Conservation (phyloP, 345 rosid species). For the Ceriops decandra region DNA sequence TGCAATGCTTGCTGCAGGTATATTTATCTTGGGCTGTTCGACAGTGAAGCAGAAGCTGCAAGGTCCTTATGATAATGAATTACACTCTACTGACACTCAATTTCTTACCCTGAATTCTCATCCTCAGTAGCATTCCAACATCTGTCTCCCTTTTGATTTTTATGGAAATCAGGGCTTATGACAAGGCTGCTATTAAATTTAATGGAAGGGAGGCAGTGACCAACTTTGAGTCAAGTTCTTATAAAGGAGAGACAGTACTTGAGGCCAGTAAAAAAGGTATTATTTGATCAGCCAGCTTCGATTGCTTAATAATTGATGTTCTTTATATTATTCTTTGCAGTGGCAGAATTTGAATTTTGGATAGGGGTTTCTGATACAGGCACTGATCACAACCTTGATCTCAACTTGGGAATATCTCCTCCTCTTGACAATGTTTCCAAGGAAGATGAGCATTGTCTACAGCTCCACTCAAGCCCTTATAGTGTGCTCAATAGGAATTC, state of each 20-base stretch:
- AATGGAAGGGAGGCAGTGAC: constrained; percentile 34
- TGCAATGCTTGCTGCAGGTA: constrained; percentile 97
- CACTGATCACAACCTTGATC: constrained; percentile 50
- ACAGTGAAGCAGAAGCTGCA: constrained; percentile 98
- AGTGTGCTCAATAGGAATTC: constrained; percentile 34
- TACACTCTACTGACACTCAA: constrained; percentile 44
- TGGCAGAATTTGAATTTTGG: constrained; percentile 4
- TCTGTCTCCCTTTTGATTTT: constrained; percentile 50
- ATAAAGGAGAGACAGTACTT: constrained; percentile 52
- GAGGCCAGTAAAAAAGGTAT: constrained; percentile 55
- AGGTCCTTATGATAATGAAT: constrained; percentile 81
- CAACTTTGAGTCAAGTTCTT: constrained; percentile 48
- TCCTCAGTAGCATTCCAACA: constrained; percentile 39
- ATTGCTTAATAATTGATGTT: background rate
- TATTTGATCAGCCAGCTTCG: background rate
- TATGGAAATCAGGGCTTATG: constrained; percentile 89
- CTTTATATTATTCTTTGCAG: background rate
- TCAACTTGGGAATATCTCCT: constrained; percentile 76
- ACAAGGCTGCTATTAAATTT: constrained; percentile 78
- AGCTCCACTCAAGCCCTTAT: constrained; percentile 39
- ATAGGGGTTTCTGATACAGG: constrained; percentile 30
- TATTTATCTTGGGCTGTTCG: constrained; percentile 97
- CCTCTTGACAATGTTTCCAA: constrained; percentile 42
- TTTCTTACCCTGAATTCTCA: constrained; percentile 46
- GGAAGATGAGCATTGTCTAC: constrained; percentile 39